These are phyloP conservation scores for Chenopodium formosanum DNA, from an alignment of 148 eudicot species.

Conservation along the genomic window DNA sequence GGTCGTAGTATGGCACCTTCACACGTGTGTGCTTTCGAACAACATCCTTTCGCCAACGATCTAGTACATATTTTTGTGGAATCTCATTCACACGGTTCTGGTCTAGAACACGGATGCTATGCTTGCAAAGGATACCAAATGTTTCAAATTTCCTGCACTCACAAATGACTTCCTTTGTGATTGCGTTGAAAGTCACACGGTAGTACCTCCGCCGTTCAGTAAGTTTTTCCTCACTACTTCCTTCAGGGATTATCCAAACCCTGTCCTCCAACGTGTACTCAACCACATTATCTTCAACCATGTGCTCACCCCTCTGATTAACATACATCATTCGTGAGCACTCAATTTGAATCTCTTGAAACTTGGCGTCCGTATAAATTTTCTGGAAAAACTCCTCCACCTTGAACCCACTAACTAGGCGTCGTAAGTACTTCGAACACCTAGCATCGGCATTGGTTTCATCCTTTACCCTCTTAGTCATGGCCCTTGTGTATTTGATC, in stretches of 20 bases:
- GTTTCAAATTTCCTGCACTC: background rate
- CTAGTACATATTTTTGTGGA: background rate
- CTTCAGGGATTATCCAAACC: background rate
- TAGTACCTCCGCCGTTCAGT: background rate
- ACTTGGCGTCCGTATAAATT: too few species aligned
- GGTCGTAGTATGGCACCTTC: background rate
- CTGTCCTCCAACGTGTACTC: background rate
- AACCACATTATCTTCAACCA: too few species aligned
- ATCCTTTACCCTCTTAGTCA: too few species aligned
- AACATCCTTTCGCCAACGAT: background rate
- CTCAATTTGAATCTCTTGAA: too few species aligned
- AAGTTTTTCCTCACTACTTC: background rate
- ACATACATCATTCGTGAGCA: too few species aligned
- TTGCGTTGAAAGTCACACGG: background rate
- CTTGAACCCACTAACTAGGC: too few species aligned
- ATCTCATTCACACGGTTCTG: background rate
- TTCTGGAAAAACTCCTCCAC: too few species aligned
- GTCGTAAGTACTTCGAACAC: too few species aligned
- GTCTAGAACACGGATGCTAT: background rate
- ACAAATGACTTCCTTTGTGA: background rate
- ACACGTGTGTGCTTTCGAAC: background rate
- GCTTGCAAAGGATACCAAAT: background rate
- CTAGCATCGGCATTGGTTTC: too few species aligned
- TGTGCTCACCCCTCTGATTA: too few species aligned
- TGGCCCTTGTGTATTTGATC: too few species aligned